Percentiles rank a stretch among this genome's conserved stretches.
These are phyloP conservation scores for Pugionium cornutum DNA, from an alignment of 345 rosid genomes.

Conservation along the genomic window DNA sequence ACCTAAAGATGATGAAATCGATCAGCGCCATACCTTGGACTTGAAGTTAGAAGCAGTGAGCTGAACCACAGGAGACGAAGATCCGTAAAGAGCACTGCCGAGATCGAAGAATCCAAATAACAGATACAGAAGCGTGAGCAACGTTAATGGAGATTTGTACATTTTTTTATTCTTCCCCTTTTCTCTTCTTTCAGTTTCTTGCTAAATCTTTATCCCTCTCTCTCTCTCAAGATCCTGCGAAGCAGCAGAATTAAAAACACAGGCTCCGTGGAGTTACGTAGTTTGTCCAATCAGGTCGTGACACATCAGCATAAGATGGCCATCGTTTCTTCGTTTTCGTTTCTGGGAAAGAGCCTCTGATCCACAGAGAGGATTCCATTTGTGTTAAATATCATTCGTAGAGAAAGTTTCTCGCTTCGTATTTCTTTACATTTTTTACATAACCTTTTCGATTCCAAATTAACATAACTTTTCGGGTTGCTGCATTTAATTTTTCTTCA, in stretches of 20 bases:
- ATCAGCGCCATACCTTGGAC: slow-evolving; percentile 65
- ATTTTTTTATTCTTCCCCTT: slow-evolving; percentile 33
- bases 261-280: slow-evolving; percentile 48
- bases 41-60: slow-evolving; percentile 95
- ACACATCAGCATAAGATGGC: slow-evolving; percentile 48
- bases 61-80: slow-evolving; percentile 97
- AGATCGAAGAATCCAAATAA: slow-evolving; percentile 33
- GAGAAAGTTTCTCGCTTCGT: no score
- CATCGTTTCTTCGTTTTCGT: not conserved
- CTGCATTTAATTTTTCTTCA: not conserved
- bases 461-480: not conserved
- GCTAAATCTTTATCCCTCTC: slow-evolving; percentile 6
- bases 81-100: slow-evolving; percentile 68
- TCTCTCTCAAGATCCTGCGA: slow-evolving; percentile 10
- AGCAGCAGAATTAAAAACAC: slow-evolving; percentile 34
- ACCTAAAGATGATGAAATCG: slow-evolving; percentile 18
- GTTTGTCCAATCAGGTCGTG: slow-evolving; percentile 43
- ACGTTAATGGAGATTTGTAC: slow-evolving; percentile 42
- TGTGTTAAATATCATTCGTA: not conserved
- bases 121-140: slow-evolving; percentile 37
- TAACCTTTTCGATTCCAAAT: no score
- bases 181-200: slow-evolving; percentile 36
- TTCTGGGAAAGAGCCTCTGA: not conserved
- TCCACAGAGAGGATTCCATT: not conserved
- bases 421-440: no score